phyloP scores from a whole-genome alignment of 2,329 filamentous ascomycete species.

The Colletotrichum limetticola region DNA sequence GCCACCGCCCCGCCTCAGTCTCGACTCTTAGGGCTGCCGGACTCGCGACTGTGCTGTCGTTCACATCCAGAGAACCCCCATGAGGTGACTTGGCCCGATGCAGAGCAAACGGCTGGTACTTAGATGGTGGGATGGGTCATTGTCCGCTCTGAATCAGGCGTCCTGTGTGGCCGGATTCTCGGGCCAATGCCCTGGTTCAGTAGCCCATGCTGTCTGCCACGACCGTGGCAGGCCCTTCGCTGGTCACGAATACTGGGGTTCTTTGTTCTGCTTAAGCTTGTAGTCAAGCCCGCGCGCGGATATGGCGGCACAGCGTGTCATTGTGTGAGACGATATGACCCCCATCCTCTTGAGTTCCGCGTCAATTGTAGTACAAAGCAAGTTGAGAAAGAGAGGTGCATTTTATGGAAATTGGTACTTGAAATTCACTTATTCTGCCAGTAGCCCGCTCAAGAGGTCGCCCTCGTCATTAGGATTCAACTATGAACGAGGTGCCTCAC shows the following conservation, averaged over 20 bases:
- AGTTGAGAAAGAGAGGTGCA: too few species aligned
- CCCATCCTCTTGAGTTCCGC: too few species aligned
- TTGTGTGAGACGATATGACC: not conserved
- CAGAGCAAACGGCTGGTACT: not conserved
- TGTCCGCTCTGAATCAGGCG: not conserved
- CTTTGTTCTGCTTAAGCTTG: not conserved
- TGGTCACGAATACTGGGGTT: not conserved
- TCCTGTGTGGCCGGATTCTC: not conserved
- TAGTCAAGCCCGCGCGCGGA: not conserved
- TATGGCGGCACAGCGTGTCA: not conserved
- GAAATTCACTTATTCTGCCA: too few species aligned
- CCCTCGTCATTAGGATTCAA: too few species aligned
- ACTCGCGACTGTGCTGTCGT: not conserved
- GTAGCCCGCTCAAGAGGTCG: too few species aligned
- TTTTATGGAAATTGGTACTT: too few species aligned
- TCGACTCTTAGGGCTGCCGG: too few species aligned
- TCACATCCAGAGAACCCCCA: not conserved
- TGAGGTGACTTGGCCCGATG: not conserved
- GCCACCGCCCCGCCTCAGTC: not conserved
- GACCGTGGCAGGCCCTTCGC: conserved; percentile 39
- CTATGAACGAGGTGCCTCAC: too few species aligned
- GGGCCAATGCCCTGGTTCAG: not conserved
- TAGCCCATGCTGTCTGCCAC: not conserved
- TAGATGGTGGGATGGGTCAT: not conserved
- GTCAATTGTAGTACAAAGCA: too few species aligned